Conservation (phyloP, 305 asterid genomes). For the Rubia tinctorum region DNA sequence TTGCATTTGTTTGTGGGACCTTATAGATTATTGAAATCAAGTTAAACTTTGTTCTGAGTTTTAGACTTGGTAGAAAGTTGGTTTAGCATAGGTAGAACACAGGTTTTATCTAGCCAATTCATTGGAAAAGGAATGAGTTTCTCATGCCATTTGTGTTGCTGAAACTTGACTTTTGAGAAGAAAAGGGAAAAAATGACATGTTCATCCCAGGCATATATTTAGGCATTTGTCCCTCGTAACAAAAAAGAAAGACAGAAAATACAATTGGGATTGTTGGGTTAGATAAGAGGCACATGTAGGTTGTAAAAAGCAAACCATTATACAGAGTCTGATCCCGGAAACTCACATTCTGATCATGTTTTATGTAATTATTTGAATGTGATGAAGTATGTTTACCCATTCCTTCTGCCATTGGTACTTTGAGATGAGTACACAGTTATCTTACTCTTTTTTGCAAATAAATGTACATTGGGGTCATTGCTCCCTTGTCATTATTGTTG, state of each 20-base stretch:
- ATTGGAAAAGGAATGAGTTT: neutral
- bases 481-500: neutral
- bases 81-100: neutral
- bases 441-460: slow-evolving; percentile 7
- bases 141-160: neutral
- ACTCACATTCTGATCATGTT: neutral
- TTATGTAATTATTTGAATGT: neutral
- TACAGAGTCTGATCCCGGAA: neutral
- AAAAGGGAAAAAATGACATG: neutral
- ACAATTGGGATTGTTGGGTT: neutral
- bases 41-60: neutral
- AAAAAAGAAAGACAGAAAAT: neutral
- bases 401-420: slow-evolving; percentile 9
- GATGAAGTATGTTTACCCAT: neutral
- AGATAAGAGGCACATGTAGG: neutral
- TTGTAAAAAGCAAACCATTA: neutral
- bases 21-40: neutral
- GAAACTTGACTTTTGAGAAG: too few relatives aligned
- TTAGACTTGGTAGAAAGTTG: neutral
- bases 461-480: slow-evolving; percentile 16
- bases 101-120: neutral
- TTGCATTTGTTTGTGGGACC: slow-evolving; percentile 16
- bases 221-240: too few relatives aligned
- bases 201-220: neutral
- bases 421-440: neutral